phyloP scores from a whole-genome alignment of 1,284 basidiomycete genomes.

The Tylopilus sp. region DNA sequence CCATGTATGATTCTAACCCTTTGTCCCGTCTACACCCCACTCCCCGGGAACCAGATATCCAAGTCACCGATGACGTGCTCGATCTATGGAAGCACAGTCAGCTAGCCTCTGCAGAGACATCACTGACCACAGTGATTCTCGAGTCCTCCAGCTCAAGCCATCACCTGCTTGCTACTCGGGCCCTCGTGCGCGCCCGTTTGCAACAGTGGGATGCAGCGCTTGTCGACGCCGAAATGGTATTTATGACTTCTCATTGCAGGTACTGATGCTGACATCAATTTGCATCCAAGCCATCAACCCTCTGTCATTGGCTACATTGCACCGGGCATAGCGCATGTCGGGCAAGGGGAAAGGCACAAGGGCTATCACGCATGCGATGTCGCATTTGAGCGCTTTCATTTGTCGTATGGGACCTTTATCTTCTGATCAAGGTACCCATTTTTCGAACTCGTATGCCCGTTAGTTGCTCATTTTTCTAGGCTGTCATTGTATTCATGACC shows the following conservation, averaged over 20 bases:
- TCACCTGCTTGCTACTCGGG: background rate
- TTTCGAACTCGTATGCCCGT: no score
- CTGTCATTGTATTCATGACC: background rate
- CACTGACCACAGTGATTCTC: background rate
- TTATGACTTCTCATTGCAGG: background rate
- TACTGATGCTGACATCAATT: background rate
- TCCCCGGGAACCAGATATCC: conserved; percentile 33
- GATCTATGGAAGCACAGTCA: background rate
- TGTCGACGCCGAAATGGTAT: background rate
- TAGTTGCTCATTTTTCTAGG: background rate
- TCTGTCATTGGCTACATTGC: background rate
- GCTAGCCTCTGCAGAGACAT: background rate
- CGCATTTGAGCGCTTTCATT: background rate
- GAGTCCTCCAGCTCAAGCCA: background rate
- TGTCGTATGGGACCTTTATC: background rate
- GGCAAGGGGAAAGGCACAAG: background rate
- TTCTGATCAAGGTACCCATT: background rate
- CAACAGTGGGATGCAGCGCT: background rate
- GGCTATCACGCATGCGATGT: background rate
- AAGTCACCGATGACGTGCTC: background rate
- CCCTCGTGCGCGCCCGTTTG: background rate
- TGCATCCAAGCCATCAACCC: background rate
- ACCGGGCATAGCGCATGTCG: background rate
- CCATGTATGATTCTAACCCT: background rate
- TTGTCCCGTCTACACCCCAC: background rate